phyloP scores from a whole-genome alignment of 306 rosid species.

The Citrullus mucosospermus region DNA sequence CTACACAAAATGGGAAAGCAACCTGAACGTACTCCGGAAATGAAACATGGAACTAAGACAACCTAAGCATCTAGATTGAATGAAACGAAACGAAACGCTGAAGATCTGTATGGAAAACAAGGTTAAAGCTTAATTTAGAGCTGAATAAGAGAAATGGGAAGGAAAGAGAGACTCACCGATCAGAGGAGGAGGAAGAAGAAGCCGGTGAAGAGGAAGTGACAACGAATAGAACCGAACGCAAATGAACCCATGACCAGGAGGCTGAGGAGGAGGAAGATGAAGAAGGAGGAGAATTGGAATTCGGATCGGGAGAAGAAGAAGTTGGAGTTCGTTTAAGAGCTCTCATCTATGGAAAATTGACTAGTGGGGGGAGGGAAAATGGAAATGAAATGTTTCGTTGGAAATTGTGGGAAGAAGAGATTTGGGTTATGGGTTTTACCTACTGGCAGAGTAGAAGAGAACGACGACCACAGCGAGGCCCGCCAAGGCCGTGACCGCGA shows the following conservation, averaged over 20 bases:
- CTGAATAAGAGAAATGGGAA: conserved; percentile 13
- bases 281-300: conserved; percentile 12
- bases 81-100: conserved; percentile 22
- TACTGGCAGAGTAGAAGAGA: conserved; percentile 55
- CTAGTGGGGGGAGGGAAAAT: not conserved
- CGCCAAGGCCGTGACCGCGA: conserved; percentile 54
- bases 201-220: conserved; percentile 97
- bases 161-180: conserved; percentile 84
- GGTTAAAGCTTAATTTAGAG: conserved; percentile 22
- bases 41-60: conserved; percentile 11
- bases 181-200: conserved; percentile 66
- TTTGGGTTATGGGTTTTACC: conserved; percentile 26
- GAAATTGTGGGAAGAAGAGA: not conserved
- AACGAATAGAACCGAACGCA: conserved; percentile 97
- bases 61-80: conserved; percentile 31
- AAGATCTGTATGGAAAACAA: conserved; percentile 52
- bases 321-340: conserved; percentile 79
- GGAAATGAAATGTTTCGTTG: not conserved
- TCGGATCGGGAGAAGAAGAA: conserved; percentile 49
- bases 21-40: conserved; percentile 12
- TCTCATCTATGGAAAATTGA: conserved; percentile 51
- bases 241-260: conserved; percentile 88
- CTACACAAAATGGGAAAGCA: not conserved
- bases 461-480: conserved; percentile 48
- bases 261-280: conserved; percentile 50